Base-by-base conservation (phyloP, 1,284 basidiomycete genomes). In the Amylostereum areolatum region DNA sequence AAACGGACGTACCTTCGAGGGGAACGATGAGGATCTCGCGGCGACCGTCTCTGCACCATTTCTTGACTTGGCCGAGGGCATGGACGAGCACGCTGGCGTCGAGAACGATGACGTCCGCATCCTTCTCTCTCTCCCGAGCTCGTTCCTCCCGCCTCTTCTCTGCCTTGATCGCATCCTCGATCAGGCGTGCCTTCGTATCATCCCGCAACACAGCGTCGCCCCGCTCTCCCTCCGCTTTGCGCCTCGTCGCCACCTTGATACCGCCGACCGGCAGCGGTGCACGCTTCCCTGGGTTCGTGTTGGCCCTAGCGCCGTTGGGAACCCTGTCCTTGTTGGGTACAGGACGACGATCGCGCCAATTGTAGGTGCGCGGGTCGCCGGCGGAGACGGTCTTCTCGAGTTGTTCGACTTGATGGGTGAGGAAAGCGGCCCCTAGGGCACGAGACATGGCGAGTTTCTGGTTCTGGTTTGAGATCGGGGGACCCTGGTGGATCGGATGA, bases 31-130 rank as follows among this genome's bases (percentile, higher is more conserved):
- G 62, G 49, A 87, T 63, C 66, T 91, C 80, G 57, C 83, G 67
- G 31, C 83, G 71, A 2, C 80, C 81, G 1, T 86, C 83, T 61
- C 70, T 80, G 70, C 78, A 92, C 88, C 88, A 90, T 48, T 80
- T 80, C 71, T 91, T 89, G 49, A 96, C 77, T 51, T 85, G 81
- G 50, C 84, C 81, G 12, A 93, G 72, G 0, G 87, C 87, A 66
- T 94, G 87, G 40, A 97, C 77, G 48, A 96, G 75, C 5, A 93
- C 89, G 57, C 89, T 93, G 0, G 89, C 89, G 62, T 96, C 93
- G 36, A 94, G 77, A 30, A 94, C 80, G 28, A 92, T 71, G 25
- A 89, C 68, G 66, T 85, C 85, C 1, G 85, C 86, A 55, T 87
- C 83, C 64, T 83, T 78, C 57, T 69, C 59, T 53, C 70, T 52